Evolutionary conservation across 2,329 filamentous ascomycete species (phyloP).

Genomic region (Reticulascus tulasneorum): DNA sequence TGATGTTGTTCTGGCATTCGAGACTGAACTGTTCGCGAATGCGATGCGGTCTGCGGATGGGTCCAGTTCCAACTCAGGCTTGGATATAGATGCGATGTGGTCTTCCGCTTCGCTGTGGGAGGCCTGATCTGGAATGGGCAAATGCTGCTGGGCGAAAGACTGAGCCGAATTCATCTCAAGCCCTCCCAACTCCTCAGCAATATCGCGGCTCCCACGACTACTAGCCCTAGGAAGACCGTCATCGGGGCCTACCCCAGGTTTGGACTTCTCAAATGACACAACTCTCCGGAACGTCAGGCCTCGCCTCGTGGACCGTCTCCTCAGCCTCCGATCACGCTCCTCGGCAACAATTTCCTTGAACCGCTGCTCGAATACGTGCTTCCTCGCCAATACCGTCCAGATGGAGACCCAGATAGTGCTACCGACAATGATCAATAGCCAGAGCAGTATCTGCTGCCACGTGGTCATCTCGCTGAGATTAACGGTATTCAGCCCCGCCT

Average conservation of each 20-base stretch:
- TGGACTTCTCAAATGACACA: too few relatives aligned
- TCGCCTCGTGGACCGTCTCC: too few relatives aligned
- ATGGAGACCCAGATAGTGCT: constrained; percentile 64
- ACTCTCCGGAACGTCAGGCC: too few relatives aligned
- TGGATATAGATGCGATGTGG: not conserved
- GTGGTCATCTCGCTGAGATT: constrained; percentile 61
- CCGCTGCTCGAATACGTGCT: constrained; percentile 57
- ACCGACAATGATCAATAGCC: constrained; percentile 61
- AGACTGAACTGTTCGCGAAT: too few relatives aligned
- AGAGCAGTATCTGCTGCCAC: constrained; percentile 65
- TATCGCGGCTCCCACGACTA: too few relatives aligned
- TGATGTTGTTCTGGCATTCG: too few relatives aligned
- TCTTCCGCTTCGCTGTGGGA: not conserved
- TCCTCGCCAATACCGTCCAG: constrained; percentile 58
- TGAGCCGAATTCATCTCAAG: too few relatives aligned
- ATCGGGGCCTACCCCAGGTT: too few relatives aligned
- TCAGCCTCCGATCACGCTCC: constrained; percentile 27
- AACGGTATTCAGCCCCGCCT: constrained; percentile 64
- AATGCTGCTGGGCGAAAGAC: too few relatives aligned
- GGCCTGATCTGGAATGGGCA: constrained; percentile 18
- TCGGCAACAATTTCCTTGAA: constrained; percentile 50
- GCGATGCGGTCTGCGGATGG: too few relatives aligned
- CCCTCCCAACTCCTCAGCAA: too few relatives aligned
- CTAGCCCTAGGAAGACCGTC: too few relatives aligned
- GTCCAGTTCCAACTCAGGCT: not conserved